phyloP scores from a whole-genome alignment of 129 eudicot genomes.

The Tagetes patula region DNA sequence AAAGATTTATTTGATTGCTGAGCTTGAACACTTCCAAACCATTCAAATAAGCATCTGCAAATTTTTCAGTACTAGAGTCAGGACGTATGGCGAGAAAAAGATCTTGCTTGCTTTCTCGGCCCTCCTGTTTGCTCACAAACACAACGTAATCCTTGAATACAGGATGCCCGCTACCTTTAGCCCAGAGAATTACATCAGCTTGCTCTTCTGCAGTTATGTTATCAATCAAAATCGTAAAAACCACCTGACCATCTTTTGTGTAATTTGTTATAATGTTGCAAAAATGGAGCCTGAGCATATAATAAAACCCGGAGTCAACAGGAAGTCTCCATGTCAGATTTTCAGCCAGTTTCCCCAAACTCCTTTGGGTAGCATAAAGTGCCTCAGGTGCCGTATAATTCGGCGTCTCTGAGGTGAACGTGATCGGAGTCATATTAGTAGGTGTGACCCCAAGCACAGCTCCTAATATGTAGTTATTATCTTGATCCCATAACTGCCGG shows the following conservation, averaged over 20 bases:
- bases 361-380: slow-evolving; percentile 42
- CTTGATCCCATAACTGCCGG: slow-evolving; percentile 35
- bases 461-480: slow-evolving; percentile 22
- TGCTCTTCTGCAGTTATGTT: slow-evolving; percentile 37
- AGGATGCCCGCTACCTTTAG: slow-evolving; percentile 28
- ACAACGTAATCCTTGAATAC: slow-evolving; percentile 38
- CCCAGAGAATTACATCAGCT: slow-evolving; percentile 13
- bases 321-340: slow-evolving; percentile 39
- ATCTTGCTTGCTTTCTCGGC: slow-evolving; percentile 21
- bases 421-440: not conserved
- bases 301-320: slow-evolving; percentile 44
- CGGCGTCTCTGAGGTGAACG: slow-evolving; percentile 27
- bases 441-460: slow-evolving; percentile 7
- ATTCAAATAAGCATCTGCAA: slow-evolving; percentile 29
- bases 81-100: slow-evolving; percentile 34
- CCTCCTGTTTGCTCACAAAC: not conserved
- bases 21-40: slow-evolving; percentile 56
- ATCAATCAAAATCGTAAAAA: slow-evolving; percentile 31
- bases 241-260: not conserved
- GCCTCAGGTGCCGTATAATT: slow-evolving; percentile 39
- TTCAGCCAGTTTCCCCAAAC: slow-evolving; percentile 10
- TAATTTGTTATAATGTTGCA: slow-evolving; percentile 36
- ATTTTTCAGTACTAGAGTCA: not conserved
- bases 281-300: slow-evolving; percentile 48
- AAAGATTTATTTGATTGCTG: slow-evolving; percentile 22